These are phyloP conservation scores for Melocanna baccifera DNA, from an alignment of 176 grass and related monocot genomes.

Conservation along the genomic window DNA sequence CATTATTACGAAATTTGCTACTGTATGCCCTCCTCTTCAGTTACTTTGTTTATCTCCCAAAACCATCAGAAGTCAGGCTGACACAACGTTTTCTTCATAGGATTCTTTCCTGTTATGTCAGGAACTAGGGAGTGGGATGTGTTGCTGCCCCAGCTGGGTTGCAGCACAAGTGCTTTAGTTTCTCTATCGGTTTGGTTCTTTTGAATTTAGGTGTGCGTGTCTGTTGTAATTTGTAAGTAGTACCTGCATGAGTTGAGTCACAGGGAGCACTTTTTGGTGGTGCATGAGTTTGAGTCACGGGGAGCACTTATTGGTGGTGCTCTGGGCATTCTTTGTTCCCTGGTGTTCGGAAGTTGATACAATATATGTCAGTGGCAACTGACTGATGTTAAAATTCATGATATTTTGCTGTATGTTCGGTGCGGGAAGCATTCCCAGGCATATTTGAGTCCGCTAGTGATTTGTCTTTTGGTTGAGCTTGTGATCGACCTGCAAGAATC, in stretches of 20 bases:
- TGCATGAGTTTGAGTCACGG: neutral
- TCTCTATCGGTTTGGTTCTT: neutral
- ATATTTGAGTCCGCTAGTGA: neutral
- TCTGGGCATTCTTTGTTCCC: neutral
- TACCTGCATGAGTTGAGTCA: neutral
- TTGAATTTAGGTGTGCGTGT: neutral
- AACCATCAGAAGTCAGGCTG: neutral
- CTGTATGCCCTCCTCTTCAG: neutral
- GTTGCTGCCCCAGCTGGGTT: neutral
- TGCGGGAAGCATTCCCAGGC: neutral
- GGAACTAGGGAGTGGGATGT: neutral
- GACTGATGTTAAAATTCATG: neutral
- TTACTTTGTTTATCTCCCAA: neutral
- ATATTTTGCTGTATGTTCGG: slow-evolving; percentile 1
- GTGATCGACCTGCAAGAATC: neutral
- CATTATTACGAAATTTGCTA: neutral
- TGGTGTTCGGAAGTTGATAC: neutral
- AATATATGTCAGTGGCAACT: neutral
- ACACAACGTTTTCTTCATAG: neutral
- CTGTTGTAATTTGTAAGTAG: slow-evolving; percentile 46
- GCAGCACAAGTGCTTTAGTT: neutral
- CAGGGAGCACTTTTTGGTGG: no score
- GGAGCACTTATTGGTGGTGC: slow-evolving; percentile 4
- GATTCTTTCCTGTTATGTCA: neutral
- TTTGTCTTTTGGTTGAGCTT: neutral